Evolutionary conservation across 306 rosid species (phyloP).

Genomic region (Abrus pulchellus): DNA sequence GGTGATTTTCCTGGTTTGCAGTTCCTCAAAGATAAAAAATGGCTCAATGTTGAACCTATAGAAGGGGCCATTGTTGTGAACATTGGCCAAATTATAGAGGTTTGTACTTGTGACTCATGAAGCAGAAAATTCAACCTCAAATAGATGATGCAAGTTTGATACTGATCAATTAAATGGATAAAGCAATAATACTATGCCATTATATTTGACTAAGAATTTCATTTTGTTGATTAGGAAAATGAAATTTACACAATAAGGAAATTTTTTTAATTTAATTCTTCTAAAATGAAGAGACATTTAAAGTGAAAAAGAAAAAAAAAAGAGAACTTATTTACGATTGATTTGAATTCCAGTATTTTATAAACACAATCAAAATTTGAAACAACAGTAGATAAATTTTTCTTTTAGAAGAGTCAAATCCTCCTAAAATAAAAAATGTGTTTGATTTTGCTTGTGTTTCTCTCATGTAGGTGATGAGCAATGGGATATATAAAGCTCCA

Average conservation of each 20-base stretch:
- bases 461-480: conserved; percentile 56
- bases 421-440: neutral
- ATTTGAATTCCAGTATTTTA: too few species aligned
- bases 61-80: conserved; percentile 59
- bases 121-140: neutral
- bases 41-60: conserved; percentile 58
- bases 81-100: conserved; percentile 61
- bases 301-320: too few species aligned
- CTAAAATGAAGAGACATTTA: too few species aligned
- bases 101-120: conserved; percentile 34
- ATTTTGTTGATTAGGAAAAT: conserved; percentile 6
- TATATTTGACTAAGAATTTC: conserved; percentile 5
- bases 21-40: conserved; percentile 56
- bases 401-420: too few species aligned
- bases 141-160: neutral
- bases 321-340: too few species aligned
- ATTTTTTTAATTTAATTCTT: neutral
- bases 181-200: neutral
- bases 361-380: too few species aligned
- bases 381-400: too few species aligned
- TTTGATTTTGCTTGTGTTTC: conserved; percentile 3
- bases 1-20: conserved; percentile 58
- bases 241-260: neutral
- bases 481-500: conserved; percentile 64
- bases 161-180: neutral